Conservation (phyloP, 2,329 filamentous ascomycete species). For the Diaporthe velutina region DNA sequence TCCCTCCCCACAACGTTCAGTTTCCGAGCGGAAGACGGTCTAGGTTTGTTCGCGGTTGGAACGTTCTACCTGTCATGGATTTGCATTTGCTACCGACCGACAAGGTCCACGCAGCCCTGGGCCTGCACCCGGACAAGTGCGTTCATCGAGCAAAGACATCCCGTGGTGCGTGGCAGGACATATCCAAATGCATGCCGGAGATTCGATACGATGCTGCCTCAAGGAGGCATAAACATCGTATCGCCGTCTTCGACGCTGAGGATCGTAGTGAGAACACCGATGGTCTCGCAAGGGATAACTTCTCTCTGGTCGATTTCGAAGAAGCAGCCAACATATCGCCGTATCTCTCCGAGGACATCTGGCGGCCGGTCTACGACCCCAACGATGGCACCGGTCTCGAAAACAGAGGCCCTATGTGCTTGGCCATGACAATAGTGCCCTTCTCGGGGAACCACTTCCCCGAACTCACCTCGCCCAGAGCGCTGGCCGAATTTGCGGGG, state of each 20-base stretch:
- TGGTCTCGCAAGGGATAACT: background rate
- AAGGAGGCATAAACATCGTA: constrained; percentile 2
- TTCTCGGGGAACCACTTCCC: constrained; percentile 22
- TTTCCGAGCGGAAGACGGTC: constrained; percentile 6
- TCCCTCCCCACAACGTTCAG: constrained; percentile 42
- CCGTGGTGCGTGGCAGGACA: constrained; percentile 35
- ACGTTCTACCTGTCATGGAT: constrained; percentile 32
- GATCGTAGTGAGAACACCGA: constrained; percentile 15
- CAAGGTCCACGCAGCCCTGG: constrained; percentile 29
- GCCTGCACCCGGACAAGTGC: constrained; percentile 5
- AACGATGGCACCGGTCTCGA: background rate
- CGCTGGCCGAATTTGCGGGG: constrained; percentile 10
- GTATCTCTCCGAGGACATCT: constrained; percentile 2
- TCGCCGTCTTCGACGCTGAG: background rate
- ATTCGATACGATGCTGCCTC: constrained; percentile 34
- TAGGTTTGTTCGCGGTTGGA: constrained; percentile 30
- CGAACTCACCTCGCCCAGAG: background rate
- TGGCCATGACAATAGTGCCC: constrained; percentile 36
- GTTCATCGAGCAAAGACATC: constrained; percentile 23
- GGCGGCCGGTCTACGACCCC: background rate
- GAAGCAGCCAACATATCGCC: background rate
- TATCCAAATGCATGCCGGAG: constrained; percentile 33
- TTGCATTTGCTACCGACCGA: constrained; percentile 33
- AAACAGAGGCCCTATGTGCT: background rate
- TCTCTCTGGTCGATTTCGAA: background rate